Evolutionary conservation across 768 basidiomycete species (phyloP), one percentile per base, ranked within the genome.

Genomic region (Amanita inopinata): DNA sequence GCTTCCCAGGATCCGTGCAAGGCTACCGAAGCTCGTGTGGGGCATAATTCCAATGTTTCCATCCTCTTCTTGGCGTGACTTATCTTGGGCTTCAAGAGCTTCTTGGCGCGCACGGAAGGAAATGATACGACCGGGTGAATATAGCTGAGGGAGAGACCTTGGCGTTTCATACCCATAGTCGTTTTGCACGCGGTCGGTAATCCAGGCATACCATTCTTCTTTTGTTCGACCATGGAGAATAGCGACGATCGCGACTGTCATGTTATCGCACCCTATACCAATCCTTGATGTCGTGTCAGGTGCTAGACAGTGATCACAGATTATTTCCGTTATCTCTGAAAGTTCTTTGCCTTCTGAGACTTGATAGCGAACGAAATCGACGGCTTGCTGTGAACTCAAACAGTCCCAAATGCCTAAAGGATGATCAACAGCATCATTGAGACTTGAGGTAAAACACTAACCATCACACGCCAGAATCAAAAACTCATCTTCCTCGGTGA

Each of bases 191-290:
- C 93, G 79, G 38, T 90, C 76, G 34, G 69, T 75, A 46, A 99
- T 61, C 94, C 94, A 97, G 27, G 72, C 58, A 54, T 87, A 86
- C 96, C 96, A 98, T 56, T 92, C 80, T 50, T 87, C 83, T 59
- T 82, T 77, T n/a, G 89, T 86, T 46, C 80, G 78, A 30, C 88
- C 93, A 48, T 85, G 74, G 23, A 93, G 73, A 33, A 99, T 61
- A 5, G 89, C 96, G 45, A 98, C 74, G 40, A 99, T 76, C 51
- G 97, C 73, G 37, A 96, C 68, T 0, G 96, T 99, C 96, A 99
- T 99, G 67, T 99, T 98, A 66, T 99, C 96, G 59, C 94, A 97
- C 14, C 96, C 96, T 49, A 97, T 88, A 9, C 96, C 96, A 33
- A 79, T 78, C 36, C 87, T 88, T 25, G 85, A 85, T 17, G 83